Evolutionary conservation across 192 early-diverging fungal species (phyloP).

Genomic region (Coemansia sp.): DNA sequence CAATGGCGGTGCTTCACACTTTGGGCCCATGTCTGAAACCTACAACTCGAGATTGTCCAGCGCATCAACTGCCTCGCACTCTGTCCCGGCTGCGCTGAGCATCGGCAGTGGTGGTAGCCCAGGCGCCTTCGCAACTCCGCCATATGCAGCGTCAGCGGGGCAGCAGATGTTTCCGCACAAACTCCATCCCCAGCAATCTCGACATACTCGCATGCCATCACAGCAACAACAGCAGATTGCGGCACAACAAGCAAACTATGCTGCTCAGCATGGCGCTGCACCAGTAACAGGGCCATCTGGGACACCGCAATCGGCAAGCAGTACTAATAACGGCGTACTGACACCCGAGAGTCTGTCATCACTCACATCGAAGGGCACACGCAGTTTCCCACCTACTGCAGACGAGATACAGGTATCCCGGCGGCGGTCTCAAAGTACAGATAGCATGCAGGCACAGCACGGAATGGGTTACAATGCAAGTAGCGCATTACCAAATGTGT

Average conservation of each 20-base stretch:
- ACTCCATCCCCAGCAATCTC: conserved; percentile 12
- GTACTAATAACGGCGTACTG: conserved; percentile 9
- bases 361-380: conserved; percentile 22
- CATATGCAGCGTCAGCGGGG: neutral
- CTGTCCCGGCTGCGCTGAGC: conserved; percentile 27
- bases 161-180: neutral
- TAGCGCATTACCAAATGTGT: conserved; percentile 36
- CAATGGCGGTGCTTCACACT: conserved; percentile 8
- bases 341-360: conserved; percentile 39
- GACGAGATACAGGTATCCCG: conserved; percentile 39
- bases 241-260: conserved; percentile 17
- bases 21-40: conserved; percentile 8
- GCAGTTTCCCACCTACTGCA: conserved; percentile 41
- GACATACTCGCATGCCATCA: conserved; percentile 6
- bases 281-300: neutral
- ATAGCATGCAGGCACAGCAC: conserved; percentile 15
- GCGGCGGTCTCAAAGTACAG: conserved; percentile 49
- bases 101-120: conserved; percentile 7
- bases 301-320: conserved; percentile 12
- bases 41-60: conserved; percentile 45
- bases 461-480: neutral
- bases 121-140: conserved; percentile 11
- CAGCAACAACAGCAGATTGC: conserved; percentile 16
- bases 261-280: conserved; percentile 14
- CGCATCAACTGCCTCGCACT: conserved; percentile 34